A percentile compares a stretch with the other conserved stretches of the same genome.
phyloP scores from a whole-genome alignment of 2,329 filamentous ascomycete genomes.

The Dothiorella sarmentorum region DNA sequence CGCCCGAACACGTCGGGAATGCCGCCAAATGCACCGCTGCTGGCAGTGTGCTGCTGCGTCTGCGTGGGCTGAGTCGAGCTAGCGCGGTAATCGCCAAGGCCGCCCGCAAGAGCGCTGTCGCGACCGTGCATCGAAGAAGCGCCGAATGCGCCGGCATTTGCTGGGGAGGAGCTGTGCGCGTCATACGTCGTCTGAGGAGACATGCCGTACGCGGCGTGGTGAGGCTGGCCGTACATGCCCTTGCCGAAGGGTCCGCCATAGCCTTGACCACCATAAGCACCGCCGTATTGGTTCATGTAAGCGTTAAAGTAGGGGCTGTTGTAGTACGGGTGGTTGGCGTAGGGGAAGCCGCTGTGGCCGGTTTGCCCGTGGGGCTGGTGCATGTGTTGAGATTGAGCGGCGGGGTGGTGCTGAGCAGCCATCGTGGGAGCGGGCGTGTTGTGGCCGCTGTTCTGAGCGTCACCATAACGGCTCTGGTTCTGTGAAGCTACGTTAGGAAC shows the following conservation, averaged over 20 bases:
- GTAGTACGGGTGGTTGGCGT: conserved; percentile 58
- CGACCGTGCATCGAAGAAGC: conserved; percentile 46
- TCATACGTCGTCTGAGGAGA: conserved; percentile 57
- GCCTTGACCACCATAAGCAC: conserved; percentile 48
- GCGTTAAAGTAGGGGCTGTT: conserved; percentile 57
- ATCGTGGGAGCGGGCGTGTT: conserved; percentile 81
- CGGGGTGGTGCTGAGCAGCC: conserved; percentile 53
- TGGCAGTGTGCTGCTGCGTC: conserved; percentile 49
- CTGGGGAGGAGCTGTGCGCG: conserved; percentile 61
- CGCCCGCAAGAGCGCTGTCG: conserved; percentile 45
- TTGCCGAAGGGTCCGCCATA: conserved; percentile 54
- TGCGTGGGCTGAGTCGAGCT: conserved; percentile 57
- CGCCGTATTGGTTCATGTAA: conserved; percentile 62
- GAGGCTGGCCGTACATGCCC: conserved; percentile 62
- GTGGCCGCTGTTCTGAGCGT: conserved; percentile 81
- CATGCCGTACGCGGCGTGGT: conserved; percentile 55
- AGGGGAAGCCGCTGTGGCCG: conserved; percentile 28
- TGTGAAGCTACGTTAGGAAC: conserved; percentile 21
- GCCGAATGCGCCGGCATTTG: conserved; percentile 54
- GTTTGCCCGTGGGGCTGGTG: conserved; percentile 51
- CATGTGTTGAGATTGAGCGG: conserved; percentile 42
- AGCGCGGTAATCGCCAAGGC: conserved; percentile 59
- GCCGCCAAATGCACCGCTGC: conserved; percentile 49
- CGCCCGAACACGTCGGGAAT: conserved; percentile 61
- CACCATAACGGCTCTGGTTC: conserved; percentile 67